A percentile compares a stretch with the other conserved stretches of the same genome.
phyloP scores from a whole-genome alignment of 768 basidiomycete species.

The Lactarius hengduanensis region DNA sequence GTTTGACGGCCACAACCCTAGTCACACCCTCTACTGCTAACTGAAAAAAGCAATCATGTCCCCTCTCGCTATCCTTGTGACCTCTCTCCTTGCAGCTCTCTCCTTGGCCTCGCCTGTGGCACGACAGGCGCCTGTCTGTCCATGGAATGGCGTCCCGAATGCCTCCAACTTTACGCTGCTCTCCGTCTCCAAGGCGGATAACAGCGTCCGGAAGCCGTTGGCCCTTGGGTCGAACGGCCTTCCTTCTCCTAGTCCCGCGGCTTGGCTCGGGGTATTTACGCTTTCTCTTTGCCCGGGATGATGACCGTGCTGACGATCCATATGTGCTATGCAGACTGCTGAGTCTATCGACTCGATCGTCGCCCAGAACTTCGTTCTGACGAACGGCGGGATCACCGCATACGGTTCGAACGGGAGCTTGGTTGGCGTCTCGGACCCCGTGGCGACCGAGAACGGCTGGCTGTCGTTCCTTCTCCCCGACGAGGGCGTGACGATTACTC shows the following conservation, averaged over 20 bases:
- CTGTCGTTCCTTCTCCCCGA: not conserved
- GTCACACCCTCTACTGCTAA: not conserved
- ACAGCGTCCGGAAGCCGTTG: not conserved
- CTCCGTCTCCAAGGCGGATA: conserved; percentile 1
- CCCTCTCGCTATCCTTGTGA: not conserved
- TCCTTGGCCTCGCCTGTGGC: conserved; percentile 1
- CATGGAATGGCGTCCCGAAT: conserved; percentile 7
- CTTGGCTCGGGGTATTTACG: conserved; percentile 5
- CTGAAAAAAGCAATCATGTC: not conserved
- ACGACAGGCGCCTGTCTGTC: not conserved
- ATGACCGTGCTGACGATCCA: not conserved
- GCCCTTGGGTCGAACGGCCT: not conserved
- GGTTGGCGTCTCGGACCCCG: not conserved
- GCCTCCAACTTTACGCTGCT: conserved; percentile 9
- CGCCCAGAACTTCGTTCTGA: conserved; percentile 1
- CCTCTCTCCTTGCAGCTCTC: conserved; percentile 1
- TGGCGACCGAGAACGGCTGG: not conserved
- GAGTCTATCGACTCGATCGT: not conserved
- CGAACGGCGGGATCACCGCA: conserved; percentile 12
- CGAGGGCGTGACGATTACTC: not conserved
- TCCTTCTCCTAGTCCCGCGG: not conserved
- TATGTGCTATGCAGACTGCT: conserved; percentile 10
- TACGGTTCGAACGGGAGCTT: not conserved
- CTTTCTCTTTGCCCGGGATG: not conserved
- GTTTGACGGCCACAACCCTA: not conserved